A percentile compares a stretch with the other conserved stretches of the same genome.
phyloP scores from a whole-genome alignment of 345 rosid species.

The Trapa bicornis region DNA sequence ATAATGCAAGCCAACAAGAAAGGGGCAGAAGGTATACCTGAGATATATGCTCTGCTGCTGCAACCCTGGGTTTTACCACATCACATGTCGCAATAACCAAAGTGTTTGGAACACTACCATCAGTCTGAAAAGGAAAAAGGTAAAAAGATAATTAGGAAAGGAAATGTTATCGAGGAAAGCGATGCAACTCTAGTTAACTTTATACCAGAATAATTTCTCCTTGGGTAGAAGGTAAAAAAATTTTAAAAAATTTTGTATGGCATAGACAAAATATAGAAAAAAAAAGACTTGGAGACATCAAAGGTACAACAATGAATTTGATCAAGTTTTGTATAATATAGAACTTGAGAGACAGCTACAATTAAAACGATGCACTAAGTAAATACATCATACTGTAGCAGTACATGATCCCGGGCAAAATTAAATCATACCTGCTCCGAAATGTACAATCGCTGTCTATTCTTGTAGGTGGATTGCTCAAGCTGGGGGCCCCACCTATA shows the following conservation, averaged over 20 bases:
- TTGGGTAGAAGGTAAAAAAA: neutral
- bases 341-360: neutral
- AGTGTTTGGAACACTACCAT: conserved; percentile 88
- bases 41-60: conserved; percentile 72
- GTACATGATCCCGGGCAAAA: neutral
- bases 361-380: neutral
- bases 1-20: too few species aligned
- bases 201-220: neutral
- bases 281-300: neutral
- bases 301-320: neutral
- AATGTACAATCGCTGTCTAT: conserved; percentile 76
- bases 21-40: conserved; percentile 30
- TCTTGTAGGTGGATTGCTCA: conserved; percentile 69
- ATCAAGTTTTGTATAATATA: neutral
- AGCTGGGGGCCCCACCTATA: conserved; percentile 89
- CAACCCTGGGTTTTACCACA: conserved; percentile 73
- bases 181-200: too few species aligned
- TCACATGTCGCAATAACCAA: conserved; percentile 81
- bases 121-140: conserved; percentile 35
- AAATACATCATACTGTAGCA: neutral
- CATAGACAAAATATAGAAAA: too few species aligned
- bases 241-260: neutral
- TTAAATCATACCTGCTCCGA: conserved; percentile 51
- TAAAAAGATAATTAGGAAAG: conserved; percentile 1
- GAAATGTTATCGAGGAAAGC: neutral